Evolutionary conservation across 352 stramenopile species (phyloP).

Genomic region (Globisporangium cederbergense): DNA sequence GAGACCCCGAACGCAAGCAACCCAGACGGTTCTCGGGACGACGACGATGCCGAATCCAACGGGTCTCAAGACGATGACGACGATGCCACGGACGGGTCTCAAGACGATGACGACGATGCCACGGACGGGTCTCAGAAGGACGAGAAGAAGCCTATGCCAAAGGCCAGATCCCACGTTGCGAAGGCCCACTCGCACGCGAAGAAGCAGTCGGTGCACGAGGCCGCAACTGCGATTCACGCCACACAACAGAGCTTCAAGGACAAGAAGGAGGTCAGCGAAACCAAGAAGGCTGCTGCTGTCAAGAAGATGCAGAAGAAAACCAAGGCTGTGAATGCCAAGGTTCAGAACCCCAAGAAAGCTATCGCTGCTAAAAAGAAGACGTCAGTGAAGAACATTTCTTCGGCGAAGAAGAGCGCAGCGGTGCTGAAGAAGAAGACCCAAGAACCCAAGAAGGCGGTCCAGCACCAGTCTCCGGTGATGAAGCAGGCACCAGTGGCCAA

Average conservation of each 20-base stretch:
- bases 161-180: background rate
- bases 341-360: background rate
- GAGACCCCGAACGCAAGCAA: background rate
- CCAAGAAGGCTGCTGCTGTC: background rate
- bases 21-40: background rate
- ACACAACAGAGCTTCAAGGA: background rate
- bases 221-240: background rate
- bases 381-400: background rate
- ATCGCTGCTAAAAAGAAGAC: constrained; percentile 1
- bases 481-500: background rate
- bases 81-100: background rate
- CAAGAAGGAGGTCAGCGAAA: constrained; percentile 1
- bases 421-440: background rate
- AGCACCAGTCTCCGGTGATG: background rate
- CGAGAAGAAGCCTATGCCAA: background rate
- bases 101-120: background rate
- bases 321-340: no score
- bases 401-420: no score
- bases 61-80: constrained; percentile 11
- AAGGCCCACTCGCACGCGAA: background rate
- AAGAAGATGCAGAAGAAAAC: background rate
- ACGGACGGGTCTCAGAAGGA: background rate
- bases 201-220: background rate
- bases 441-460: background rate
- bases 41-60: constrained; percentile 11